Percentiles rank a stretch among this genome's conserved stretches.
phyloP scores from a whole-genome alignment of 108 stramenopile species.

The Aureococcus anophagefferens region DNA sequence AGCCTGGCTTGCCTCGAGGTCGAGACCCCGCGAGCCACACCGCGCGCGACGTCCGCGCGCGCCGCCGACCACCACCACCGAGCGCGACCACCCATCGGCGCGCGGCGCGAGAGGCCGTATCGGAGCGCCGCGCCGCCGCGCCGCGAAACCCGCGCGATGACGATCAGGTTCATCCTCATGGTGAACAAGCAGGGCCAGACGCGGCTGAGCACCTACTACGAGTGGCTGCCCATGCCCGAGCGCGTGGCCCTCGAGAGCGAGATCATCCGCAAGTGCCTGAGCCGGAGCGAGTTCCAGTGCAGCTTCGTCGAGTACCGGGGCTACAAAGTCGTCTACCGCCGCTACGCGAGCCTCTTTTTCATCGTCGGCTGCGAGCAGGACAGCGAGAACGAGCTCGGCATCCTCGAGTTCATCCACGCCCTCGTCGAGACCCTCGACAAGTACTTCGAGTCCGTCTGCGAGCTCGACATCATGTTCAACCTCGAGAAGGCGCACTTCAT shows the following conservation, averaged over 20 bases:
- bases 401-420: conserved; percentile 88
- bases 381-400: conserved; percentile 72
- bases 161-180: conserved; percentile 36
- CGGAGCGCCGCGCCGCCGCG: too few relatives aligned
- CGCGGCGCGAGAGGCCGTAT: too few relatives aligned
- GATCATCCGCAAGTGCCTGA: conserved; percentile 84
- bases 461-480: conserved; percentile 95
- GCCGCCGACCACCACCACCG: too few relatives aligned
- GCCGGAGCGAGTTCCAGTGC: conserved; percentile 81
- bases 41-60: too few relatives aligned
- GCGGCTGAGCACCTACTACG: conserved; percentile 81
- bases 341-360: conserved; percentile 89
- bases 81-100: too few relatives aligned
- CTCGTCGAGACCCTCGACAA: conserved; percentile 66
- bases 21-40: too few relatives aligned
- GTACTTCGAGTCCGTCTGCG: conserved; percentile 58
- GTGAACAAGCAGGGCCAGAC: conserved; percentile 89
- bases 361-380: conserved; percentile 85
- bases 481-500: conserved; percentile 89
- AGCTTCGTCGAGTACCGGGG: conserved; percentile 88
- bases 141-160: too few relatives aligned
- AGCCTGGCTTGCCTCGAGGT: too few relatives aligned
- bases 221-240: conserved; percentile 80
- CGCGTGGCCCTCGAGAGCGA: conserved; percentile 81
- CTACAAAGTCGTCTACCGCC: conserved; percentile 81